Evolutionary conservation across 805 yeast species (phyloP).

Genomic region (Wickerhamiella allomyrinae): DNA sequence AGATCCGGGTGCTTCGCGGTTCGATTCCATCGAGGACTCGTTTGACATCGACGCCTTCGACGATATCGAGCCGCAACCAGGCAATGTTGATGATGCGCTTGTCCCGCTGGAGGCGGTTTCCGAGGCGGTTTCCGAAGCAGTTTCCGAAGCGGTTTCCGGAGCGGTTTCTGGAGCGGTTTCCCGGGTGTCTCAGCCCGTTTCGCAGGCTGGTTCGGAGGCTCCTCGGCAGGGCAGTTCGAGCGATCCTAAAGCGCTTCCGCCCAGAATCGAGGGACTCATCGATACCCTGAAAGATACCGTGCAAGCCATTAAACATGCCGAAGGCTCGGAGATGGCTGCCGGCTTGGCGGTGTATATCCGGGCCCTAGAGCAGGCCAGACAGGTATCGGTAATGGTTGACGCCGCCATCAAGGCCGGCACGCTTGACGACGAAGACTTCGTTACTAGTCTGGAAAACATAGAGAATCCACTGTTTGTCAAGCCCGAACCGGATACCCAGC

Average conservation of each 20-base stretch:
- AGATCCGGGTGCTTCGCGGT: neutral
- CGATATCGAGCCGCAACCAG: neutral
- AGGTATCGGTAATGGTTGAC: neutral
- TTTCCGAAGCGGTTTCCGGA: too few relatives aligned
- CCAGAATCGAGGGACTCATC: neutral
- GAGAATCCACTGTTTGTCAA: neutral
- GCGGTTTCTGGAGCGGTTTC: too few relatives aligned
- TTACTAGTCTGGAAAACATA: neutral
- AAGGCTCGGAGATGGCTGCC: neutral
- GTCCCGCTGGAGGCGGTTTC: too few relatives aligned
- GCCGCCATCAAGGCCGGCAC: neutral
- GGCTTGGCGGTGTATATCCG: neutral
- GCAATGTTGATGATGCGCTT: neutral
- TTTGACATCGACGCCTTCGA: neutral
- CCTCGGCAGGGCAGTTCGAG: neutral
- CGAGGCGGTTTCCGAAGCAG: too few relatives aligned
- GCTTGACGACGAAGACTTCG: neutral
- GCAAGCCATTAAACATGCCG: neutral
- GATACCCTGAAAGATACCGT: neutral
- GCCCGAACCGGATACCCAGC: too few relatives aligned
- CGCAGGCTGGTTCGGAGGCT: too few relatives aligned
- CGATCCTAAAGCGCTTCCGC: neutral
- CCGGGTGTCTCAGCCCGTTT: too few relatives aligned
- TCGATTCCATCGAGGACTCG: neutral
- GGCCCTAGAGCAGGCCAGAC: neutral